Evolutionary conservation across 805 yeast species (phyloP).

Genomic region (Ogataea sp.): DNA sequence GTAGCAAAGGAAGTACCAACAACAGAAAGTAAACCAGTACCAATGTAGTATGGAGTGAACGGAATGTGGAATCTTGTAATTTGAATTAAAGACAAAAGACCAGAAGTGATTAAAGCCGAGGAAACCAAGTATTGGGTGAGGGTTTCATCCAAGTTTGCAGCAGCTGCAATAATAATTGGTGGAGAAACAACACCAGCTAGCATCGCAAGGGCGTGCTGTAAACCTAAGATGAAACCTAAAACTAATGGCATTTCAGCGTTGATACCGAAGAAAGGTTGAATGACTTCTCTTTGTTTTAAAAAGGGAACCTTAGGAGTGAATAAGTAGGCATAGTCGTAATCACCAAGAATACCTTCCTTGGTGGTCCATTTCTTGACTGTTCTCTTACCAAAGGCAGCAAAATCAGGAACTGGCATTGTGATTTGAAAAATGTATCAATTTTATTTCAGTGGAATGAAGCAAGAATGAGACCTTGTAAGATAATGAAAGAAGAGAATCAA

Average conservation of each 20-base stretch:
- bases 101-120: slow-evolving; percentile 63
- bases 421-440: no score
- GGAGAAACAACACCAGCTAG: slow-evolving; percentile 87
- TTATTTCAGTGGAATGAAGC: no score
- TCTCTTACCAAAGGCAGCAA: slow-evolving; percentile 2
- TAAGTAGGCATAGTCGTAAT: slow-evolving; percentile 71
- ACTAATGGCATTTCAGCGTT: slow-evolving; percentile 76
- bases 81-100: slow-evolving; percentile 63
- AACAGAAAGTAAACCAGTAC: slow-evolving; percentile 84
- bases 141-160: slow-evolving; percentile 48
- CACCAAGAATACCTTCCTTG: slow-evolving; percentile 77
- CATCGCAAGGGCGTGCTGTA: slow-evolving; percentile 87
- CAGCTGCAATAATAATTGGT: slow-evolving; percentile 59
- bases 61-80: slow-evolving; percentile 75
- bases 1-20: slow-evolving; percentile 91
- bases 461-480: no score
- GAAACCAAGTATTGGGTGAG: slow-evolving; percentile 60
- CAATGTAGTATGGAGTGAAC: slow-evolving; percentile 67
- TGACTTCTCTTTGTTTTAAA: slow-evolving; percentile 32
- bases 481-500: no score
- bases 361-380: slow-evolving; percentile 35
- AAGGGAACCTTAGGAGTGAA: slow-evolving; percentile 81
- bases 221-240: slow-evolving; percentile 69
- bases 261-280: slow-evolving; percentile 79
- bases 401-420: not conserved